These are phyloP conservation scores for Solanum peruvianum DNA, from an alignment of 257 asterid genomes.

Conservation along the genomic window DNA sequence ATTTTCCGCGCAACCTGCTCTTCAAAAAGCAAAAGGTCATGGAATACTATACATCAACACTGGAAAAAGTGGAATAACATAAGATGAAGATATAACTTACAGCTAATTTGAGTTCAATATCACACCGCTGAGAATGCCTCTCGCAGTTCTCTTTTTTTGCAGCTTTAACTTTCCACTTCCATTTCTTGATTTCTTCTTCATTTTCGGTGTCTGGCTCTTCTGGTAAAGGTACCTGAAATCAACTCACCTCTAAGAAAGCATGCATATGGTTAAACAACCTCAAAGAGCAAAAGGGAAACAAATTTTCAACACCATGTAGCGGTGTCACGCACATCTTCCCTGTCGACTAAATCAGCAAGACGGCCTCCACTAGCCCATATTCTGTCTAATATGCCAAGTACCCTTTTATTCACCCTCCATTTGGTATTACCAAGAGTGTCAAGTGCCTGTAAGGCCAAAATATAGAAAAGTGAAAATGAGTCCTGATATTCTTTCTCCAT, in stretches of 20 bases:
- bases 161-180: slow-evolving; percentile 79
- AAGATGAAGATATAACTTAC: slow-evolving; percentile 38
- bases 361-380: slow-evolving; percentile 91
- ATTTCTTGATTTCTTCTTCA: slow-evolving; percentile 58
- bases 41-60: background rate
- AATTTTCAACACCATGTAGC: background rate
- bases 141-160: slow-evolving; percentile 70
- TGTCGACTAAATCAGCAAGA: slow-evolving; percentile 81
- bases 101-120: slow-evolving; percentile 87
- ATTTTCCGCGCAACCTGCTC: slow-evolving; percentile 92
- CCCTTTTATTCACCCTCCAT: slow-evolving; percentile 90
- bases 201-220: slow-evolving; percentile 77
- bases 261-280: background rate
- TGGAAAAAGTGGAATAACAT: background rate
- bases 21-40: slow-evolving; percentile 13
- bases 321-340: slow-evolving; percentile 65
- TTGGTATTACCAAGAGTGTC: slow-evolving; percentile 83
- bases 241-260: background rate
- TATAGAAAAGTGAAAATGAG: background rate
- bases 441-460: slow-evolving; percentile 53
- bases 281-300: background rate
- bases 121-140: slow-evolving; percentile 92
- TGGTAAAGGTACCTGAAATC: slow-evolving; percentile 63
- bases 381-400: slow-evolving; percentile 68
- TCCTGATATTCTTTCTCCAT: background rate